These are phyloP conservation scores for Coccomyxa sp. DNA, from an alignment of 139 green algal species.

Conservation along the genomic window DNA sequence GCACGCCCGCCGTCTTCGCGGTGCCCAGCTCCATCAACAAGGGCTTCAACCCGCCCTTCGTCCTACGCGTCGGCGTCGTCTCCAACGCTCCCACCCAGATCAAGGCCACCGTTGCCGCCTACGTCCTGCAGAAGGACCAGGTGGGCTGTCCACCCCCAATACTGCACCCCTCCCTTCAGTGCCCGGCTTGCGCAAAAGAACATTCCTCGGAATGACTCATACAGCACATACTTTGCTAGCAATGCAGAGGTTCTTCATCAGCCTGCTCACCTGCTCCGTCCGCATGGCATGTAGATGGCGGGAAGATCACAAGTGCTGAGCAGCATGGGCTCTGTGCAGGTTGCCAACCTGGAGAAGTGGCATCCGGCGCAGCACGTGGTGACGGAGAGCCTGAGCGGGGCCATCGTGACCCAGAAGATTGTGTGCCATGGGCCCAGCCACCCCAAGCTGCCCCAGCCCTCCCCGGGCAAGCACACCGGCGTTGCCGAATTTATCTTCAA, in stretches of 20 bases:
- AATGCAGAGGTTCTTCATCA: background rate
- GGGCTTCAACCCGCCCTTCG: constrained; percentile 1
- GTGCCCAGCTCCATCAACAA: constrained; percentile 13
- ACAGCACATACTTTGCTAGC: background rate
- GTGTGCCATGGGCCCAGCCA: background rate
- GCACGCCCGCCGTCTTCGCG: background rate
- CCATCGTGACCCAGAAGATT: constrained; percentile 7
- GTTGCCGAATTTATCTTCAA: constrained; percentile 10
- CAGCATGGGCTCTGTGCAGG: too few species aligned
- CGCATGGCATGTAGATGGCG: too few species aligned
- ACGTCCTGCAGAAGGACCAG: constrained; percentile 8
- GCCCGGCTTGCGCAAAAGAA: too few species aligned
- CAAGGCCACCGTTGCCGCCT: constrained; percentile 4
- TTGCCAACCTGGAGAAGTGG: constrained; percentile 16
- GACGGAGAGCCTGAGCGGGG: constrained; percentile 11
- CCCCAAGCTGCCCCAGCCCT: background rate
- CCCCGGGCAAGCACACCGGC: background rate
- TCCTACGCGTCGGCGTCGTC: background rate
- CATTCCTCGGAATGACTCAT: background rate
- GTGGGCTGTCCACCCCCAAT: background rate
- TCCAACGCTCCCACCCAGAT: constrained; percentile 4
- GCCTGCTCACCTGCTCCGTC: too few species aligned
- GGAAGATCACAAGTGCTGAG: too few species aligned
- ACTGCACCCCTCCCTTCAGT: too few species aligned
- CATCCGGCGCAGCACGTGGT: constrained; percentile 11